These are phyloP conservation scores for Echeveria elegans DNA, from an alignment of 164 flowering plant species.

Conservation along the genomic window DNA sequence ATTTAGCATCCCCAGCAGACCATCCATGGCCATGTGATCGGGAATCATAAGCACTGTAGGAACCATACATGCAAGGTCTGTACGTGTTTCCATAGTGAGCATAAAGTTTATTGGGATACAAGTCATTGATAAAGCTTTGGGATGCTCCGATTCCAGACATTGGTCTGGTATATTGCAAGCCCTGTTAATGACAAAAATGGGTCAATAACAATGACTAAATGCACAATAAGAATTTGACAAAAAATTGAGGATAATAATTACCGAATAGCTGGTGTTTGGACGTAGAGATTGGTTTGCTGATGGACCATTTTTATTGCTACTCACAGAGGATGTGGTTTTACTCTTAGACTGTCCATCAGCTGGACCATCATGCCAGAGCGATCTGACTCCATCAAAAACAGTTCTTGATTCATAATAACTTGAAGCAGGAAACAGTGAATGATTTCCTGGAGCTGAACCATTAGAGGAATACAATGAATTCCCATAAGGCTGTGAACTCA, in stretches of 20 bases:
- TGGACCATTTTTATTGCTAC: slow-evolving; percentile 20
- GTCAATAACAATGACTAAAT: background rate
- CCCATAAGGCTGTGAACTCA: slow-evolving; percentile 31
- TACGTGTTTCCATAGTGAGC: slow-evolving; percentile 34
- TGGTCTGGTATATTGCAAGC: slow-evolving; percentile 33
- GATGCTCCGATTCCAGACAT: slow-evolving; percentile 28
- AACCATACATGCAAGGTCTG: slow-evolving; percentile 33
- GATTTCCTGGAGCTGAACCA: slow-evolving; percentile 39
- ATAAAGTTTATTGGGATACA: slow-evolving; percentile 40
- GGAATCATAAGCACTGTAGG: slow-evolving; percentile 30
- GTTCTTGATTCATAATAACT: slow-evolving; percentile 51
- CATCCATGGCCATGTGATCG: slow-evolving; percentile 46
- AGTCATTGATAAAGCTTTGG: slow-evolving; percentile 31
- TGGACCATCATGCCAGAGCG: slow-evolving; percentile 40
- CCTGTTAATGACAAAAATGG: slow-evolving; percentile 17
- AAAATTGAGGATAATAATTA: slow-evolving; percentile 15
- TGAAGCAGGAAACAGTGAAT: slow-evolving; percentile 30
- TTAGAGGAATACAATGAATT: slow-evolving; percentile 28
- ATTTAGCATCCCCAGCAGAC: slow-evolving; percentile 50
- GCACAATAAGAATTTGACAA: background rate
- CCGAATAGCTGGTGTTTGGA: slow-evolving; percentile 38
- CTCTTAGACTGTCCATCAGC: slow-evolving; percentile 35
- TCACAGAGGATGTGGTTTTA: slow-evolving; percentile 19
- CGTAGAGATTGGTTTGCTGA: slow-evolving; percentile 35
- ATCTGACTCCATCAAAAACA: slow-evolving; percentile 29